Evolutionary conservation across 140 eudicot genomes (phyloP).

Genomic region (Oenanthe javanica): DNA sequence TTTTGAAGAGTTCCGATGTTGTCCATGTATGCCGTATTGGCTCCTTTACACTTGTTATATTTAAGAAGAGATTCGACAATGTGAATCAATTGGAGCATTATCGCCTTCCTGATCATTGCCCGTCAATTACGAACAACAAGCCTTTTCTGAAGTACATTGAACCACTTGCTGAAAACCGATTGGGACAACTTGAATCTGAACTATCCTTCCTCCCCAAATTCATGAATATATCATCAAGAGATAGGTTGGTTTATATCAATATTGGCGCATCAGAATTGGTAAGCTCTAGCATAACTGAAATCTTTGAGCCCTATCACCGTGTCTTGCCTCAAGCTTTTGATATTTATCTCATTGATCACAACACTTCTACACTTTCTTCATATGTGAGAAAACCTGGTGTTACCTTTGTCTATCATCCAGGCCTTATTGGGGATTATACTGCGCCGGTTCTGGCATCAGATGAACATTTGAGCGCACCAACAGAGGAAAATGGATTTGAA

Average conservation of each 20-base stretch:
- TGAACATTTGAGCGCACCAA: constrained; percentile 38
- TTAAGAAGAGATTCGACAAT: constrained; percentile 41
- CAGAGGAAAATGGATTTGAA: constrained; percentile 53
- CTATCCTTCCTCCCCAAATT: constrained; percentile 48
- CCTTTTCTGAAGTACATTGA: constrained; percentile 51
- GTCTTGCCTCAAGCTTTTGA: constrained; percentile 36
- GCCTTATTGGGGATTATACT: constrained; percentile 29
- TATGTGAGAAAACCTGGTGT: constrained; percentile 62
- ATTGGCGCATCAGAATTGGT: constrained; percentile 53
- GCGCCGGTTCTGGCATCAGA: constrained; percentile 26
- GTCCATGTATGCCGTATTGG: constrained; percentile 51
- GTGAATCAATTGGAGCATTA: constrained; percentile 31
- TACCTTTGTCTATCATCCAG: constrained; percentile 70
- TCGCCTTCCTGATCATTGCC: constrained; percentile 53
- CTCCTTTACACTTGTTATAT: constrained; percentile 40
- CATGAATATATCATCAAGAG: constrained; percentile 56
- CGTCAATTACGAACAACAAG: constrained; percentile 43
- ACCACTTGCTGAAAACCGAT: constrained; percentile 36
- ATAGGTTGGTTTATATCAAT: constrained; percentile 54
- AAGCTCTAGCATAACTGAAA: constrained; percentile 24
- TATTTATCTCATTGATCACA: constrained; percentile 64
- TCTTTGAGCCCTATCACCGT: constrained; percentile 33
- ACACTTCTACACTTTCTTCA: constrained; percentile 49
- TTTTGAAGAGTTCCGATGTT: constrained; percentile 57
- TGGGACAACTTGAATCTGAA: constrained; percentile 6